Base-by-base conservation (phyloP, 2,329 filamentous ascomycete species). In the Cladosporium sp. region DNA sequence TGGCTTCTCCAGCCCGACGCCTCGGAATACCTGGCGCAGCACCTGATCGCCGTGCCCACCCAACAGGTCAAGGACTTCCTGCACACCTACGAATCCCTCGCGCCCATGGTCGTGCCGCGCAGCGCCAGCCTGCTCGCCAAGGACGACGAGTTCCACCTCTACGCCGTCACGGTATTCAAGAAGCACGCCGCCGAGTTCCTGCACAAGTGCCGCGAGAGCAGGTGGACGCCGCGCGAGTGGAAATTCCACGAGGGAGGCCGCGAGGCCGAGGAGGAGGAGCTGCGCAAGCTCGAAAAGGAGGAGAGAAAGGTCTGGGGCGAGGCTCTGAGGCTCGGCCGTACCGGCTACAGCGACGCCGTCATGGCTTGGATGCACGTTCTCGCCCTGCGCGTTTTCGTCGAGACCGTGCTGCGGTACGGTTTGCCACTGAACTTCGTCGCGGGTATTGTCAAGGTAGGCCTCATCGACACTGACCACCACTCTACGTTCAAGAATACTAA, bases 361-460 rank as follows among this genome's bases (percentile, higher is more conserved):
- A 96, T 96, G 89, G 86, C 92, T 48, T 96, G 91, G 89, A 80
- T 95, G 43, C 93, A 99, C 66, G 87, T 96, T 22, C 77, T 97
- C 64, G 88, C 91, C 6, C 73, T 99, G 62, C 79, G 93, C 48
- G 91, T 97, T 17, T 99, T 97, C 70, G 93, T 99, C 17, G 93
- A 99, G 78, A 96, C 91, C 4, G 93, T 99, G n/a, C 75, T 99
- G 65, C 83, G 93, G 58, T 99, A 99, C 65, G 93, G 93, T 22
- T 71, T 99, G 61, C 93, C 93, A 42, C 73, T 96, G 57, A 88
- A 95, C 61, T 99, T 92, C 70, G 85, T 95, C 43, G 88, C 86
- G 60, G 89, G 85, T 13, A 73, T 96, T 58, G 76, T 97, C 55
- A 85, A 89, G 84, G 91, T 95, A 79, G 60, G 82, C 37, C 18